Evolutionary conservation across 257 asterid genomes (phyloP).

Genomic region (Dorcoceras hygrometricum): DNA sequence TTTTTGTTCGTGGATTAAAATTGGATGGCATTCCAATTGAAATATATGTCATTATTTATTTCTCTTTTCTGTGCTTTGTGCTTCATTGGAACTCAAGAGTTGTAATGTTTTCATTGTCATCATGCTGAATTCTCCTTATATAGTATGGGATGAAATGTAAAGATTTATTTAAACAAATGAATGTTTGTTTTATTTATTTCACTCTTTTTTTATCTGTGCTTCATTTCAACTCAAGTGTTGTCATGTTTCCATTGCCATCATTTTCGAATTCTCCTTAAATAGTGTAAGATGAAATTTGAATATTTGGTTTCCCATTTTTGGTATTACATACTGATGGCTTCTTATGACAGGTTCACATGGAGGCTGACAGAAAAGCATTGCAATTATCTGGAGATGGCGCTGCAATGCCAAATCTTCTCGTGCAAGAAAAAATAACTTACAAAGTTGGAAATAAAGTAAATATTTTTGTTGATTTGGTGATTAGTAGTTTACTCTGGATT

Average conservation of each 20-base stretch:
- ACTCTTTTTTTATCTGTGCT: neutral
- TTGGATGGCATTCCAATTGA: neutral
- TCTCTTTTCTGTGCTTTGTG: neutral
- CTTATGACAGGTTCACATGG: slow-evolving; percentile 81
- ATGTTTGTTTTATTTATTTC: neutral
- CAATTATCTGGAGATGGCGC: slow-evolving; percentile 48
- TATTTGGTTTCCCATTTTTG: slow-evolving; percentile 10
- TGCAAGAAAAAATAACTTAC: slow-evolving; percentile 72
- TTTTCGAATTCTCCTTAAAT: slow-evolving; percentile 11
- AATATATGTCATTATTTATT: neutral
- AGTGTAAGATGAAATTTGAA: neutral
- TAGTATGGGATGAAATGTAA: neutral
- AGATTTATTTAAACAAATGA: no score
- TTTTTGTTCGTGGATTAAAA: neutral
- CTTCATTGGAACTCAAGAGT: neutral
- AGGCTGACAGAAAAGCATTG: slow-evolving; percentile 79
- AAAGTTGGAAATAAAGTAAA: slow-evolving; percentile 86
- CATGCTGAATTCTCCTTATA: slow-evolving; percentile 7
- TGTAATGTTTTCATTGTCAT: neutral
- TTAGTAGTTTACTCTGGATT: slow-evolving; percentile 14
- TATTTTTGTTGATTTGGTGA: slow-evolving; percentile 17
- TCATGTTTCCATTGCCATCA: neutral
- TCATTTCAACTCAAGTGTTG: neutral
- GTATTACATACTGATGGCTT: slow-evolving; percentile 19
- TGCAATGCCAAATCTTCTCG: slow-evolving; percentile 42